Evolutionary conservation across 176 grass and related monocot species (phyloP), one percentile per base, ranked within the genome.

Genomic region (Pontederia paniculata): DNA sequence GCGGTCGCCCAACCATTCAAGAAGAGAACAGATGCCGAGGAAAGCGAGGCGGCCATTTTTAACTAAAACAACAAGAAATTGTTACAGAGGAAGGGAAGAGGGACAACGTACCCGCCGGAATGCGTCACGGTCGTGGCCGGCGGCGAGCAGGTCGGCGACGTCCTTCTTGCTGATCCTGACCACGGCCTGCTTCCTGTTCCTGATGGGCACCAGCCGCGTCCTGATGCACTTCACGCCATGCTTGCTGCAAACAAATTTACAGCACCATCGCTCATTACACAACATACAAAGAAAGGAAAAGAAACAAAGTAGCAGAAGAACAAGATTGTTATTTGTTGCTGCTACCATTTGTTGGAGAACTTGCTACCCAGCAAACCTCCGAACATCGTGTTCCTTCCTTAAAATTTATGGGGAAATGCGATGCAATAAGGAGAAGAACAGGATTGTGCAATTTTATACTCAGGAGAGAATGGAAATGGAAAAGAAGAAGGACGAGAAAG

Each of bases 121-220:
- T 31, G 94, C 94, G 72, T 80, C 72, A 23, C 10, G 51, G 41
- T 82, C 80, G 22, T 74, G 77, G 72, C 78, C 78, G 57, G 70
- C 66, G 73, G 83, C 68, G 73, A 91, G 48, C 62, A 98, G 87
- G 23, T 98, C 83, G 49, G 87, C 87, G 13, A 98, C 73, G 61
- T 98, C 94, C 76, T 89, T 84, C 77, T 76, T 98, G 72, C 88
- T 17, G 84, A 91, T 82, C 6, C 83, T 25, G 48, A 88, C 57
- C 71, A 88, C 65, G 14, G 74, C 83, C 70, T 80, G 72, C 53
- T 91, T 88, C 87, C 82, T 98, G 59, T 73, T 82, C 63, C 58
- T 62, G 45, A 98, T 84, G 9, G 65, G 66, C 65, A 17, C 78
- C 51, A 98, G 42, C 77, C 93, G 77, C 69, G 18, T 75, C 45